Evolutionary conservation across 257 asterid species (phyloP).

Genomic region (Salvia splendens): DNA sequence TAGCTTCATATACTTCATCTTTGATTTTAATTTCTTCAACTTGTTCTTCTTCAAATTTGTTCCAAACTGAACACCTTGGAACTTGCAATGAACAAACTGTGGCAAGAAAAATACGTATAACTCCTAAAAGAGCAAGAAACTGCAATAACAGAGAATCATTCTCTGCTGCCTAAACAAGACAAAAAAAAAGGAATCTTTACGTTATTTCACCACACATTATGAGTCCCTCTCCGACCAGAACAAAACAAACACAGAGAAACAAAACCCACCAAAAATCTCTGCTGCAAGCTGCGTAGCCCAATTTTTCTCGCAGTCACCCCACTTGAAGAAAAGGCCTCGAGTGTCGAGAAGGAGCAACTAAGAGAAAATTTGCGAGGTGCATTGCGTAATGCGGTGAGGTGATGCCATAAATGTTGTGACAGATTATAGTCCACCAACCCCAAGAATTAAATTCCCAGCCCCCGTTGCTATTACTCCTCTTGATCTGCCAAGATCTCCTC

Average conservation of each 20-base stretch:
- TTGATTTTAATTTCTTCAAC: slow-evolving; percentile 29
- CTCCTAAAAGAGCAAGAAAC: slow-evolving; percentile 36
- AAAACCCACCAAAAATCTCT: slow-evolving; percentile 33
- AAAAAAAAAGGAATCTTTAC: slow-evolving; percentile 43
- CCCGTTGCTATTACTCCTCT: slow-evolving; percentile 66
- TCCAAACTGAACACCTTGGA: slow-evolving; percentile 27
- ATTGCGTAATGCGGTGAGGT: slow-evolving; percentile 23
- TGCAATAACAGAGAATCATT: slow-evolving; percentile 40
- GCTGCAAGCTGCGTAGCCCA: slow-evolving; percentile 22
- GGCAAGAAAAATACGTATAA: slow-evolving; percentile 32
- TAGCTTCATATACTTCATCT: slow-evolving; percentile 93
- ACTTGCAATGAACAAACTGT: slow-evolving; percentile 26
- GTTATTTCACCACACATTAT: slow-evolving; percentile 34
- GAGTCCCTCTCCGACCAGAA: slow-evolving; percentile 35
- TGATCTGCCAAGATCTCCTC: slow-evolving; percentile 49
- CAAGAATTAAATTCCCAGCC: slow-evolving; percentile 54
- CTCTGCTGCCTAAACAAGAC: slow-evolving; percentile 35
- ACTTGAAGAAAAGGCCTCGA: slow-evolving; percentile 40
- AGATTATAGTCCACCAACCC: slow-evolving; percentile 43
- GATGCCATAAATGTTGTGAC: slow-evolving; percentile 33
- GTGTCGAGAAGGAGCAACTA: slow-evolving; percentile 38
- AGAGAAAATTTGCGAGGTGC: slow-evolving; percentile 3
- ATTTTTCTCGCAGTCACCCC: slow-evolving; percentile 19
- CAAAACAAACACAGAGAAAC: slow-evolving; percentile 51
- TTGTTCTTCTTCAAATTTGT: slow-evolving; percentile 13